phyloP scores from a whole-genome alignment of 371 early-diverging fungal species.

The Homolaphlyctis polyrhiza region DNA sequence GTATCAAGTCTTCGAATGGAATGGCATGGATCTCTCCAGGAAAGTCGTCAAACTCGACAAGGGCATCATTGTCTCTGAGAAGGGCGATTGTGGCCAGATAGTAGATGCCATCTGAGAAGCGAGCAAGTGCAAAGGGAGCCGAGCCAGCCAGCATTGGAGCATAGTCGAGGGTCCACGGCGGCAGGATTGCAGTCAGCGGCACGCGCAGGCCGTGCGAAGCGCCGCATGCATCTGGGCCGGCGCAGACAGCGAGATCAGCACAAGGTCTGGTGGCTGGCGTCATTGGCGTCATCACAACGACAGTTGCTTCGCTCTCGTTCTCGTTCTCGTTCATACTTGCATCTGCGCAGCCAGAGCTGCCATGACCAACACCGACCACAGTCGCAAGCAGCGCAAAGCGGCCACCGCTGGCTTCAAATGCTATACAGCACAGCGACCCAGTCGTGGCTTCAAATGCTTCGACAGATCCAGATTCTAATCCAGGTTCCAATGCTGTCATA shows the following conservation, averaged over 20 bases:
- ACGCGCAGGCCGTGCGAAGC: not conserved
- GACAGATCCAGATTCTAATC: not conserved
- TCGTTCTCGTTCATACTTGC: not conserved
- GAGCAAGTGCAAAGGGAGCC: not conserved
- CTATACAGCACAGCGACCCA: not conserved
- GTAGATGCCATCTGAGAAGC: not conserved
- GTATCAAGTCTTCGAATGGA: not conserved
- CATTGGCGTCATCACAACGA: not conserved
- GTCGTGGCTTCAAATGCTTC: not conserved
- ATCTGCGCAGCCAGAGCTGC: no score
- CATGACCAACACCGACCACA: no score
- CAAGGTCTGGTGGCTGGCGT: not conserved
- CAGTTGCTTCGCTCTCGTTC: not conserved
- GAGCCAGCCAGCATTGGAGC: not conserved
- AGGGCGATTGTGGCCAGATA: not conserved
- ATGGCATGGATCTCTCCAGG: not conserved
- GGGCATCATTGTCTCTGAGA: not conserved
- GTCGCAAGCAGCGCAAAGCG: no score
- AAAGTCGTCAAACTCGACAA: conserved; percentile 1
- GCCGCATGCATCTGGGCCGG: not conserved
- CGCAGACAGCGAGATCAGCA: not conserved
- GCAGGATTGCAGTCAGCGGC: not conserved
- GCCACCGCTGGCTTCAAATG: no score
- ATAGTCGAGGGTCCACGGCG: not conserved
- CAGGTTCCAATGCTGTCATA: no score